Evolutionary conservation across 305 asterid species (phyloP), one percentile per base, ranked within the genome.

Genomic region (Rubia tinctorum): DNA sequence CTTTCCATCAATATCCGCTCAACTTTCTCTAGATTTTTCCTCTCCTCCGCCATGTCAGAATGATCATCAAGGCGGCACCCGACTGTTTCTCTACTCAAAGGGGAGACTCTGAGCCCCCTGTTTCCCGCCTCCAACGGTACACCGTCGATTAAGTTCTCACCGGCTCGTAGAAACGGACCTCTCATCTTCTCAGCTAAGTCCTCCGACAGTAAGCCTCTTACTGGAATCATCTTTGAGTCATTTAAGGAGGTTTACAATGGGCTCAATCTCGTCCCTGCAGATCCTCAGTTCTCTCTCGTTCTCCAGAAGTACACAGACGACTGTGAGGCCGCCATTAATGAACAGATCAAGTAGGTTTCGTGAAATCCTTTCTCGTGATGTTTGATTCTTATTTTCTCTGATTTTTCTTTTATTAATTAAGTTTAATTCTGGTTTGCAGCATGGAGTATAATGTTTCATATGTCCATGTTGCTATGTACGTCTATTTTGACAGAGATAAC

Each of bases 381-480:
- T 40, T 59, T 25, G 30, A 22, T 22, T 11, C 61, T 44, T 30
- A 18, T 51, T 73, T 58, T 6, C n/a, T 27, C 15, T 20, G 12
- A 6, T 34, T 64, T 66, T 8, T 17, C 3, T 51, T 17, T 51
- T 15, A 51, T 5, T 14, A 12, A 34, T 64, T 13, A 20, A 0
- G 42, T 17, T 17, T 17, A 64, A 64, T 42, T 39, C 47, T 56
- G 55, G 66, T 67, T 79, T 82, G 63, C 91, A 93, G 98, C 73
- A 97, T 93, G 83, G 98, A 93, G 87, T 90, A 93, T 84, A 93
- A 87, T 79, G 96, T 90, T 79, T 91, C 98, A 18, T 93, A 93
- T 61, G 96, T 90, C 53, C 91, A 93, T 80, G 97, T 91, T 80
- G 97, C 97, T 2, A 76, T 93, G 96, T 91, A 67, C 79, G 94